These are phyloP conservation scores for Dalbergia oliveri DNA, from an alignment of 306 rosid species.

Conservation along the genomic window DNA sequence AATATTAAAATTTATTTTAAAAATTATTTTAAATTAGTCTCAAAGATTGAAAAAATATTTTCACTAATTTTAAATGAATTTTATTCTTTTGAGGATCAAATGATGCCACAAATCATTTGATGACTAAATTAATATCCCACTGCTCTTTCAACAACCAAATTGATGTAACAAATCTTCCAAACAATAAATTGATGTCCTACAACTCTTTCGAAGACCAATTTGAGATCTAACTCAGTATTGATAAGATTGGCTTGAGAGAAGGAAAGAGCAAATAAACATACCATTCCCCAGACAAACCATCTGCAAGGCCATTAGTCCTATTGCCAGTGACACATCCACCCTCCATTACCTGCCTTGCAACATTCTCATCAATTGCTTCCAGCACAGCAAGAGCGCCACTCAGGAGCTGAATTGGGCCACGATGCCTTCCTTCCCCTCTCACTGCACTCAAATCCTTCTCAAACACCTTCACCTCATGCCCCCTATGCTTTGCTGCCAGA, in stretches of 20 bases:
- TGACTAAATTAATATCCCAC: too few species aligned
- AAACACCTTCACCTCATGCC: constrained; percentile 54
- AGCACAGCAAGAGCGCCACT: constrained; percentile 54
- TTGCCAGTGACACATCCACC: constrained; percentile 61
- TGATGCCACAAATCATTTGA: too few species aligned
- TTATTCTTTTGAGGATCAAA: too few species aligned
- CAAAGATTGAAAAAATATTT: too few species aligned
- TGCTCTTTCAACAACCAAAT: too few species aligned
- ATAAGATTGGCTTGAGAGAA: neutral
- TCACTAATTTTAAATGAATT: too few species aligned
- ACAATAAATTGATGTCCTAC: too few species aligned
- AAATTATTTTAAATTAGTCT: too few species aligned
- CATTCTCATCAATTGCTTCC: constrained; percentile 54
- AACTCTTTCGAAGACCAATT: too few species aligned
- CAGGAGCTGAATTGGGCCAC: constrained; percentile 60
- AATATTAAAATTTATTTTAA: too few species aligned
- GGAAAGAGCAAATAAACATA: constrained; percentile 5
- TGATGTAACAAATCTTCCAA: too few species aligned
- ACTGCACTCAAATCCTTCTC: constrained; percentile 59
- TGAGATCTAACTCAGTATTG: too few species aligned
- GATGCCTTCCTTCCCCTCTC: constrained; percentile 59
- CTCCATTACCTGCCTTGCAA: constrained; percentile 47
- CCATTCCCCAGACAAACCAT: constrained; percentile 63
- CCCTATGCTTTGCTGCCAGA: constrained; percentile 53
- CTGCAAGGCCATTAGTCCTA: constrained; percentile 62